Base-by-base conservation (phyloP, 352 stramenopile genomes). In the Phytophthora citricola region DNA sequence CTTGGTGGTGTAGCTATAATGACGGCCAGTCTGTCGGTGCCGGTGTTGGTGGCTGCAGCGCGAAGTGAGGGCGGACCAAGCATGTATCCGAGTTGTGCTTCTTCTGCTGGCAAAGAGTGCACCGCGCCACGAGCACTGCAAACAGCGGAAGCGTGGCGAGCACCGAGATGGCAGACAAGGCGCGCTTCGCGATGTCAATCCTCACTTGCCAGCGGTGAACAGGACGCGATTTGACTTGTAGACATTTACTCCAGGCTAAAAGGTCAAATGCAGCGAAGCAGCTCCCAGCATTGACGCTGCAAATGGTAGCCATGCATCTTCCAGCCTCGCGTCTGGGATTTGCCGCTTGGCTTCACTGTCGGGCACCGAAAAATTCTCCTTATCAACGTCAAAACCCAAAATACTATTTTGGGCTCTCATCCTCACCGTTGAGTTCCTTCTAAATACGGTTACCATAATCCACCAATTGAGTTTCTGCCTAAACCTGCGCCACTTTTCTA, bases 81-180 rank as follows among this genome's bases (percentile, higher is more conserved):
- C 34, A 31, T 49, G 27, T 56, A 49, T 59, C 39, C 39, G 39
- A 29, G 9, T 8, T 11, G 53, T 65, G 49, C 54, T 71, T 47
- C 55, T 71, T 75, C 54, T 71, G 66, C 55, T 26, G 20, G 22
- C 14, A 64, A 56, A 49, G 47, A 64, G 51, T 43, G 41, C 50
- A 46, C 34, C 45, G 9, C 57, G 9, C 57, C 22, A 12, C 46
- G 12, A 45, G 47, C 8, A 43, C 20, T 57, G 47, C 51, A 22
- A 49, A 58, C 27, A 43, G 29, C 12, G 29, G 32, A 12, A 20
- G 39, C 43, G 15, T n/a, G 11, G 26, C 46, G 43, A 67, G 57
- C 56, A 71, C 62, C 39, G 50, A 68, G 38, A 61, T 49, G 14
- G 55, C 67, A 75, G 51, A 72, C 67, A 75, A 75, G 67, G 17